Percentiles rank a stretch among this genome's conserved stretches.
Evolutionary conservation across 164 flowering plant species (phyloP).

Genomic region (Saururus chinensis): DNA sequence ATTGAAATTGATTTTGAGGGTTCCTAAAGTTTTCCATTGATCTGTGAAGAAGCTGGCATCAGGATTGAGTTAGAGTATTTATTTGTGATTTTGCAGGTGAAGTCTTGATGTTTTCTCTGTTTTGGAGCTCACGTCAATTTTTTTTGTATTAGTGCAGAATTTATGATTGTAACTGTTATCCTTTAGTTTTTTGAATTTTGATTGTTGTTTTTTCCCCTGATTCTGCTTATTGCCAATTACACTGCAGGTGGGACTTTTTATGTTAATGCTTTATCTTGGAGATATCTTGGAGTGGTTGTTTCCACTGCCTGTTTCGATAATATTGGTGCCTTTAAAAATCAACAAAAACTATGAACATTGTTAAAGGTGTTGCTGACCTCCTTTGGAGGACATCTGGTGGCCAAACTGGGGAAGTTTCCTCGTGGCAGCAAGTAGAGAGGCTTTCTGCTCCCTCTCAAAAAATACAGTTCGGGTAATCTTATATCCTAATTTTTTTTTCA

Average conservation of each 20-base stretch:
- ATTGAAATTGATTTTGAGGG: too few relatives aligned
- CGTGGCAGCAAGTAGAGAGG: conserved; percentile 35
- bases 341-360: conserved; percentile 66
- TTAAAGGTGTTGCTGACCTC: conserved; percentile 92
- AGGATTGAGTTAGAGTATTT: too few relatives aligned
- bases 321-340: not conserved
- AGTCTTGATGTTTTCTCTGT: too few relatives aligned
- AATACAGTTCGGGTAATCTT: conserved; percentile 60
- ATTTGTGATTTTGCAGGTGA: too few relatives aligned
- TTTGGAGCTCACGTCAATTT: too few relatives aligned
- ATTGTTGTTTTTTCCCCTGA: not conserved
- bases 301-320: conserved; percentile 8
- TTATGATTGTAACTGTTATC: too few relatives aligned
- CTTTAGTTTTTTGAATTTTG: too few relatives aligned
- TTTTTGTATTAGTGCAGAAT: too few relatives aligned
- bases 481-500: not conserved
- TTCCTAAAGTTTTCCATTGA: too few relatives aligned
- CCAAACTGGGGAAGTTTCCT: conserved; percentile 39
- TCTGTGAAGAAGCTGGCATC: too few relatives aligned
- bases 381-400: conserved; percentile 75
- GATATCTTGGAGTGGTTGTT: not conserved
- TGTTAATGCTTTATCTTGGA: not conserved
- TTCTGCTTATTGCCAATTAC: not conserved
- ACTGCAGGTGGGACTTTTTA: not conserved
- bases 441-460: conserved; percentile 53